A percentile compares a stretch with the other conserved stretches of the same genome.
phyloP scores from a whole-genome alignment of 129 eudicot species.

The Logfia minima region DNA sequence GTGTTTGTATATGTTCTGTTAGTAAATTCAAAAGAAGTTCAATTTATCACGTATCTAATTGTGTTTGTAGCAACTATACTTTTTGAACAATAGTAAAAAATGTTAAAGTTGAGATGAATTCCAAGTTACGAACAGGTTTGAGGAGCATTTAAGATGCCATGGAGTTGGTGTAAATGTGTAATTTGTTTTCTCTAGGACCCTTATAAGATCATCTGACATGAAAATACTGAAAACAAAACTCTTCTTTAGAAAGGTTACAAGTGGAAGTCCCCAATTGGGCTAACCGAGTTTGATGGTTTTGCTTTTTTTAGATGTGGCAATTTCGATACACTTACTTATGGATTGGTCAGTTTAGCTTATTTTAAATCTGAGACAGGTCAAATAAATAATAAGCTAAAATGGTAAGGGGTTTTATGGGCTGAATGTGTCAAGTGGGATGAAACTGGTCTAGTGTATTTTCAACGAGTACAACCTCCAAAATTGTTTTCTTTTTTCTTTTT shows the following conservation, averaged over 20 bases:
- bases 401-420: not conserved
- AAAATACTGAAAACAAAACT: not conserved
- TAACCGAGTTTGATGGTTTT: not conserved
- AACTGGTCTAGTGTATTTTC: not conserved
- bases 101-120: not conserved
- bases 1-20: slow-evolving; percentile 6
- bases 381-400: not conserved
- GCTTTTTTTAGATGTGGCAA: not conserved
- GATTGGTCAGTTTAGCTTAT: not conserved
- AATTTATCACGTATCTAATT: not conserved
- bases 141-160: not conserved
- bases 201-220: not conserved
- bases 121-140: not conserved
- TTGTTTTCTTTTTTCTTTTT: not conserved
- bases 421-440: not conserved
- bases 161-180: not conserved
- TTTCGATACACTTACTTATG: not conserved
- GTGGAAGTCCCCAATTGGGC: not conserved
- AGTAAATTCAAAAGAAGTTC: not conserved
- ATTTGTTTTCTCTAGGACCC: not conserved
- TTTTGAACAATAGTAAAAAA: not conserved
- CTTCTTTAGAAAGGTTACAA: not conserved
- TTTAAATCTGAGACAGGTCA: not conserved
- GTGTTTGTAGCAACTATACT: not conserved
- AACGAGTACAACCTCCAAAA: not conserved